These are phyloP conservation scores for Closterium sp. DNA, from an alignment of 139 green algal genomes.

Conservation along the genomic window DNA sequence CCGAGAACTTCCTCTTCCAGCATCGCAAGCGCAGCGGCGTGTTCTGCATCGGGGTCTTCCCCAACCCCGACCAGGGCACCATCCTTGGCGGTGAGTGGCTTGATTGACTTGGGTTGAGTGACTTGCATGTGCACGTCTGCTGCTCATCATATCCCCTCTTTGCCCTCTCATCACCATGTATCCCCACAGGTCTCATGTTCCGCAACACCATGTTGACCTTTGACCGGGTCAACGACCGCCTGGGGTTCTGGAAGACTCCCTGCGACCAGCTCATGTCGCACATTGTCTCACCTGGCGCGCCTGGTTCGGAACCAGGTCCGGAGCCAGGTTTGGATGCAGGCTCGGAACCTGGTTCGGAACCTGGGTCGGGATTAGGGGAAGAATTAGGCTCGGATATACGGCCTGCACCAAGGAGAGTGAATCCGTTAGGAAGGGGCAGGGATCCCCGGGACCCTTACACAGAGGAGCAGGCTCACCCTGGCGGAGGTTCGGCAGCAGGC, in stretches of 20 bases:
- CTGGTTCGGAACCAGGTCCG: neutral
- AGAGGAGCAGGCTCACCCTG: neutral
- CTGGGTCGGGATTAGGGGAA: neutral
- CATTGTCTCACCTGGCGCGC: neutral
- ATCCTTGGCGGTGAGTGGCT: constrained; percentile 75
- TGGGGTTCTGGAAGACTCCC: constrained; percentile 11
- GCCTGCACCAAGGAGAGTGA: neutral
- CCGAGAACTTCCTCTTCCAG: constrained; percentile 65
- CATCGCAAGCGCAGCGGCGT: constrained; percentile 61
- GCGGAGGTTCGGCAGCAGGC: neutral
- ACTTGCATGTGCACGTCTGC: too few relatives aligned
- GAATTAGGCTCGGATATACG: too few relatives aligned
- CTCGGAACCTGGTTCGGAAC: neutral
- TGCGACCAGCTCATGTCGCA: neutral
- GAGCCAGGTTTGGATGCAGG: neutral
- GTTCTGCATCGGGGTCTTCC: constrained; percentile 90
- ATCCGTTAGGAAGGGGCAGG: neutral
- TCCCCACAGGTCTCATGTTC: constrained; percentile 58
- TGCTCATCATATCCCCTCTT: neutral
- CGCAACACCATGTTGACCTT: constrained; percentile 41
- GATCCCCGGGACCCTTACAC: neutral
- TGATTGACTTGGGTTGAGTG: too few relatives aligned
- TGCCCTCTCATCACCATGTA: constrained; percentile 38
- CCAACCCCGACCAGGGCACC: constrained; percentile 75
- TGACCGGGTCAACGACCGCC: constrained; percentile 11